Evolutionary conservation across 768 basidiomycete genomes (phyloP), one percentile per base, ranked within the genome.

Genomic region (Tylopilus balloui): DNA sequence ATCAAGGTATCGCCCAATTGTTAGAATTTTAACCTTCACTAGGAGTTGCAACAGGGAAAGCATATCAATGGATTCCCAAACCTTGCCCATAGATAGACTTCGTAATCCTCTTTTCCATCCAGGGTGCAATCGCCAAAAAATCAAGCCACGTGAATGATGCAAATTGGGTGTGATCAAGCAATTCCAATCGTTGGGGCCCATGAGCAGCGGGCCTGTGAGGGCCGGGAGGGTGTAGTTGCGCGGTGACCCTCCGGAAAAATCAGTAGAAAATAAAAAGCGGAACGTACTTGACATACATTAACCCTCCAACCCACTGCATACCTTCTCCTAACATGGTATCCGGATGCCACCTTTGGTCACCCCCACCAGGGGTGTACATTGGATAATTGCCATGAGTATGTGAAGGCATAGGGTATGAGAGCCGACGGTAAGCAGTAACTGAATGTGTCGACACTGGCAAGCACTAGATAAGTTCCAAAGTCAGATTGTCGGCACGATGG

Each of bases 71-170:
- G 45, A 78, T 74, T 28, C 88, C 87, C 34, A 91, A 70, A n/a
- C 88, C 86, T 42, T 78, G 75, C 1, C 88, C 89, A 49, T 81
- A 74, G 52, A 90, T 82, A 59, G 72, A 77, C 59, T 73, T 81
- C 25, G 80, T 77, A 48, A 88, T 74, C 47, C 71, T 72, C 45
- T 81, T 78, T 49, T 83, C 76, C 71, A 91, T 77, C 89, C 89
- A 91, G 3, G 87, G 89, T 32, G 88, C 85, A 49, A 90, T 79
- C 27, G 80, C 75, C 61, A 74, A 73, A 32, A 92, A 67, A 62
- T 91, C 89, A 17, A 70, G 69, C 80, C 81, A 84, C 0, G 75
- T 76, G 51, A 91, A 81, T 11, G 86, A 88, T 7, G 79, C 79
- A 62, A 83, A 90, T 42, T 83, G 84, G 15, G 71, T 71, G 35